Conservation (phyloP, 2,329 filamentous ascomycete genomes). For the Neonectria coccinea region DNA sequence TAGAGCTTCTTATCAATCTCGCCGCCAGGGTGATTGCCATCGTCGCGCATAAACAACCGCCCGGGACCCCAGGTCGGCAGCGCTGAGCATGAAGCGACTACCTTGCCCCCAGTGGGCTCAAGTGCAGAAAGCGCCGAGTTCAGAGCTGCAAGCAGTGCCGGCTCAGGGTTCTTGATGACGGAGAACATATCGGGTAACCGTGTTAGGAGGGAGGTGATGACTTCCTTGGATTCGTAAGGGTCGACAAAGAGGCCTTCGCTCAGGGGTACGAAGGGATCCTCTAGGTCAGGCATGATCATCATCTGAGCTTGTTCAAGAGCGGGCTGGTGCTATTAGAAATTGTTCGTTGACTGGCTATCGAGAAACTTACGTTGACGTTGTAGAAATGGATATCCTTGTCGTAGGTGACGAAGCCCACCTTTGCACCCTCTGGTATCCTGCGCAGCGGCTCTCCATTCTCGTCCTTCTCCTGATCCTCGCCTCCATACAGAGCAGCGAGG, state of each 20-base stretch:
- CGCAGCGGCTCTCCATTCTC: conserved; percentile 66
- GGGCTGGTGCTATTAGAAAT: conserved; percentile 60
- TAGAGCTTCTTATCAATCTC: conserved; percentile 94
- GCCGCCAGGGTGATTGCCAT: conserved; percentile 85
- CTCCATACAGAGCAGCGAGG: conserved; percentile 83
- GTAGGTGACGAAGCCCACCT: conserved; percentile 94
- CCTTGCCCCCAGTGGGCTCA: conserved; percentile 89
- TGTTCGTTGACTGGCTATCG: not conserved
- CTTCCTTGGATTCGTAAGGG: conserved; percentile 86
- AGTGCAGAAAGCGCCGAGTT: conserved; percentile 88
- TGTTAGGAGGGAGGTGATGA: conserved; percentile 88
- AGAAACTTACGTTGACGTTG: conserved; percentile 80
- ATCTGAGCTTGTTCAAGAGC: conserved; percentile 90
- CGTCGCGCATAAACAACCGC: conserved; percentile 85
- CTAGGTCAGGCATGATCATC: conserved; percentile 98
- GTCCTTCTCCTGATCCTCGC: conserved; percentile 62
- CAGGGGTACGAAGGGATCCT: conserved; percentile 94
- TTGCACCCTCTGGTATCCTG: conserved; percentile 80
- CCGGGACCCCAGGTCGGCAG: conserved; percentile 94
- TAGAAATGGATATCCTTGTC: conserved; percentile 99
- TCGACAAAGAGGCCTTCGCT: conserved; percentile 95
- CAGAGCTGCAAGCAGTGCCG: conserved; percentile 85
- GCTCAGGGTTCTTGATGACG: conserved; percentile 88
- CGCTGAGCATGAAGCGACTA: conserved; percentile 87
- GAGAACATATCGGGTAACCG: conserved; percentile 89